Percentiles rank a stretch among this genome's conserved stretches.
These are phyloP conservation scores for Penicillium sp. DNA, from an alignment of 2,329 filamentous ascomycete species.

Conservation along the genomic window DNA sequence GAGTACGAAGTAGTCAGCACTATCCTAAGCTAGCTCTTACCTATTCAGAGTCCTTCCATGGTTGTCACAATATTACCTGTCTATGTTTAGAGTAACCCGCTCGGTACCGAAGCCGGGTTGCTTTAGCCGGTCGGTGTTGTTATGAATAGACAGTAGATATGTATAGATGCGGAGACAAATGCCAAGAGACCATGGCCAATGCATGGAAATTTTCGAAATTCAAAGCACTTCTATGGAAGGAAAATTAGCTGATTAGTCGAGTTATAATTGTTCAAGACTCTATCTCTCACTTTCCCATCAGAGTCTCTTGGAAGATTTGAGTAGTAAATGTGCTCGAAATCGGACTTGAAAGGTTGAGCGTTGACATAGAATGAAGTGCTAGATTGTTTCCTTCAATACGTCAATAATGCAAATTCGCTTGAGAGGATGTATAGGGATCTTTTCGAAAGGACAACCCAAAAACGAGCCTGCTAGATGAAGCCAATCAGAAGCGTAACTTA, in stretches of 20 bases:
- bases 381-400: neutral
- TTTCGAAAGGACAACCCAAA: neutral
- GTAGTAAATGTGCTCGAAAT: neutral
- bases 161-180: neutral
- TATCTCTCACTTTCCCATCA: neutral
- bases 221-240: neutral
- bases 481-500: too few species aligned
- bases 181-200: neutral
- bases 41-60: slow-evolving; percentile 12
- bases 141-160: neutral
- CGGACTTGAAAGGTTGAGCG: neutral
- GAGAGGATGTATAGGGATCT: neutral
- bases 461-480: neutral
- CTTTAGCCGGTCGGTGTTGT: neutral
- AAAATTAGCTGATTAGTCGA: neutral
- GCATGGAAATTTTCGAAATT: neutral
- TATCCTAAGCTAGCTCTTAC: slow-evolving; percentile 10
- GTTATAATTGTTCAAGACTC: neutral
- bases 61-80: slow-evolving; percentile 8
- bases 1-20: slow-evolving; percentile 11
- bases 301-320: neutral
- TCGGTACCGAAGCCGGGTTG: neutral
- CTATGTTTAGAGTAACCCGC: neutral
- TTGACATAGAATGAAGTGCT: neutral
- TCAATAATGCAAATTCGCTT: neutral